These are phyloP conservation scores for Penstemon barbatus DNA, from an alignment of 257 asterid genomes.

Conservation along the genomic window DNA sequence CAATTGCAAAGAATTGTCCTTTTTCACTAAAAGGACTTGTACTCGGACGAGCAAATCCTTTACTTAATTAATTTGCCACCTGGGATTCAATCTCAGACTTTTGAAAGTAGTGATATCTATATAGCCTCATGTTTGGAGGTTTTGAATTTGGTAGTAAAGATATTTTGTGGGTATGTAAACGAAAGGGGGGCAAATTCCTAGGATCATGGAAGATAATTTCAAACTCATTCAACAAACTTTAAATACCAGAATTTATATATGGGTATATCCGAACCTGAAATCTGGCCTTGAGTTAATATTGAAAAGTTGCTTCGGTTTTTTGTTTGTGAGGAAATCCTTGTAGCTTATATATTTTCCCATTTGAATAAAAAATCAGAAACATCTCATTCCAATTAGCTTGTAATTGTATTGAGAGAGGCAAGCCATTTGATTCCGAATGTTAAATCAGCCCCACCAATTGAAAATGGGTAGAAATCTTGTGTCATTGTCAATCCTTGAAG, in stretches of 20 bases:
- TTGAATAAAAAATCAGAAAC: conserved; percentile 10
- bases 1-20: not conserved
- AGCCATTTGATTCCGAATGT: conserved; percentile 23
- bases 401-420: conserved; percentile 15
- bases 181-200: not conserved
- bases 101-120: conserved; percentile 2
- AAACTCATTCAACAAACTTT: too few relatives aligned
- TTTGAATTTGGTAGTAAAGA: not conserved
- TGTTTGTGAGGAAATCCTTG: not conserved
- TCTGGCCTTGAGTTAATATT: too few relatives aligned
- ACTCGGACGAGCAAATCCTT: not conserved
- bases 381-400: conserved; percentile 25
- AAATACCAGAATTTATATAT: too few relatives aligned
- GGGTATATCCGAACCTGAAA: too few relatives aligned
- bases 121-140: not conserved
- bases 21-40: not conserved
- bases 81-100: not conserved
- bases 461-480: conserved; percentile 7
- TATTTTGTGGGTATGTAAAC: not conserved
- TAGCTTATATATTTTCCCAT: conserved; percentile 13
- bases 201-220: not conserved
- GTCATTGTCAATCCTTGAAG: not conserved
- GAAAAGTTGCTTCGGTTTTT: too few relatives aligned
- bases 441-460: not conserved
- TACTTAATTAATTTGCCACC: not conserved